Base-by-base conservation (phyloP, 1,284 basidiomycete genomes). In the Sporisorium sorghi region DNA sequence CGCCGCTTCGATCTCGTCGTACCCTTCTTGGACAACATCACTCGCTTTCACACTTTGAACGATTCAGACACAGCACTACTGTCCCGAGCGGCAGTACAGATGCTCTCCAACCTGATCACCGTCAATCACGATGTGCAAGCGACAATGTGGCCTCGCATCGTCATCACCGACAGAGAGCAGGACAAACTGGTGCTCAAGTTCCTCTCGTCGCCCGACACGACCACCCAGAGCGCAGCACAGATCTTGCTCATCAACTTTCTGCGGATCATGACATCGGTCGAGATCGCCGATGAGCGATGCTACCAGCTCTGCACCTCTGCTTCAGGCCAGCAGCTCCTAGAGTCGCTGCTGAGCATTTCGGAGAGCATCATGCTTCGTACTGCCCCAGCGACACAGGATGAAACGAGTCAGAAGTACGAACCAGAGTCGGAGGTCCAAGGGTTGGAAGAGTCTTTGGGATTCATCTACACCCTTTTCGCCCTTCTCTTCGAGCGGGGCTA, bases 51-150 rank as follows among this genome's bases (percentile, higher is more conserved):
- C 26, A 67, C 65, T 6, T 26, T 69, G 47, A 69, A 60, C 44
- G 65, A 73, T 17, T 58, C 71, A 3, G 65, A 69, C 17, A 44
- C 54, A 42, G 19, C 51, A 5, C 51, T 62, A 0, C 53, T 77
- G 8, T 52, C 58, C 21, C 60, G 75, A 9, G 46, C 73, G 2
- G 64, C 56, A 6, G 67, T 48, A 10, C 75, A 77, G 49, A 58
- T 77, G 56, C 67, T 77, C 2, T 68, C 72, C 42, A 77, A 77
- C 24, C 55, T 74, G 12, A 60, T 74, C 46, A 77, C 71, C 17
- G 33, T 44, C 3, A 77, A 77, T n/a, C 37, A 44, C 14, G 28
- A 40, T 0, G 54, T 65, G 4, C 75, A 77, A 26, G n/a, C 35
- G 3, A 23, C 26, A 3, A 44, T 77, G n/a, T 74, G 71, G 75